A percentile compares a stretch with the other conserved stretches of the same genome.
Evolutionary conservation across 1,284 basidiomycete genomes (phyloP).

Genomic region (Ceratorhiza oryzae-sativae): DNA sequence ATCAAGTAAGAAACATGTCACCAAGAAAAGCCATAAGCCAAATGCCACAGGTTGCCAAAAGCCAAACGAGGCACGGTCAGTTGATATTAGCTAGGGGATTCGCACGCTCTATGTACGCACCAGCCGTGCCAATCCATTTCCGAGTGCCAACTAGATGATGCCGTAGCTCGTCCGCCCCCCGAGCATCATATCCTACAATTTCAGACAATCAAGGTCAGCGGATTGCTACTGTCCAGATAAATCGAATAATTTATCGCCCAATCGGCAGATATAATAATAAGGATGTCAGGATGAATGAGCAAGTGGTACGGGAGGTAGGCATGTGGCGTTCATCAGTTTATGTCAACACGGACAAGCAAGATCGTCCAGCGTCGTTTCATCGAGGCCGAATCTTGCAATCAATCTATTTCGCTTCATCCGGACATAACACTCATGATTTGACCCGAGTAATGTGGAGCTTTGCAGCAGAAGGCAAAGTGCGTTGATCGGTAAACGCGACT

Average conservation of each 20-base stretch:
- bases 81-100: background rate
- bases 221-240: background rate
- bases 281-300: background rate
- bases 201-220: background rate
- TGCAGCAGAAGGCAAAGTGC: background rate
- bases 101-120: slow-evolving; percentile 51
- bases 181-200: slow-evolving; percentile 70
- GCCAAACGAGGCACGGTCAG: background rate
- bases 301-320: slow-evolving; percentile 35
- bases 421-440: background rate
- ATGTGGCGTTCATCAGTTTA: slow-evolving; percentile 55
- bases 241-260: no score
- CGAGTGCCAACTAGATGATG: slow-evolving; percentile 64
- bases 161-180: slow-evolving; percentile 69
- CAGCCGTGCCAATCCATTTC: slow-evolving; percentile 83
- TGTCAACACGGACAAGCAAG: slow-evolving; percentile 84
- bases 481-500: slow-evolving; percentile 13
- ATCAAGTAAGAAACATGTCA: background rate
- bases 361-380: slow-evolving; percentile 58
- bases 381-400: background rate
- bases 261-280: no score
- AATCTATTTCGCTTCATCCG: background rate
- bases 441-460: background rate
- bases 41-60: slow-evolving; percentile 4
- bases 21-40: background rate